Evolutionary conservation across 2,329 filamentous ascomycete genomes (phyloP).

Genomic region (Fusarium buharicum): DNA sequence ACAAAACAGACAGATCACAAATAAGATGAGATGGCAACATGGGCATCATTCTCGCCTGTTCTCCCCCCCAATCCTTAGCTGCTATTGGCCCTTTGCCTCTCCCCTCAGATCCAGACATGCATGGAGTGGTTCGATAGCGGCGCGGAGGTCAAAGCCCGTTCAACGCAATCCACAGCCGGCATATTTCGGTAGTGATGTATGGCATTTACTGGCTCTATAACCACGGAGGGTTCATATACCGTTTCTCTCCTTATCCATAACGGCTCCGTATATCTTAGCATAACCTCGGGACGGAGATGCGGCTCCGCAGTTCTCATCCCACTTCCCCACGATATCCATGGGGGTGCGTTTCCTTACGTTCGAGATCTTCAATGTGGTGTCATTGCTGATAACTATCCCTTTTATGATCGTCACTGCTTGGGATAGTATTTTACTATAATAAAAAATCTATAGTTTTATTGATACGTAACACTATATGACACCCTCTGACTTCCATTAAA

Average conservation of each 20-base stretch:
- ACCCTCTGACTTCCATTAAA: background rate
- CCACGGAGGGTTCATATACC: too few relatives aligned
- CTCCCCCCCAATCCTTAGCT: background rate
- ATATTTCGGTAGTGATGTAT: background rate
- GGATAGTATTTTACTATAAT: too few relatives aligned
- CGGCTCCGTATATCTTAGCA: background rate
- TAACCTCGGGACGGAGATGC: slow-evolving; percentile 10
- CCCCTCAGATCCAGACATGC: background rate
- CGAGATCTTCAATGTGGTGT: slow-evolving; percentile 15
- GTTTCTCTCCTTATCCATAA: background rate
- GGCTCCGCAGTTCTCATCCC: slow-evolving; percentile 17
- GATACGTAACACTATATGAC: too few relatives aligned
- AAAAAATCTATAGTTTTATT: too few relatives aligned
- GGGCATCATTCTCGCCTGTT: slow-evolving; percentile 21
- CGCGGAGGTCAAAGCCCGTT: slow-evolving; percentile 35
- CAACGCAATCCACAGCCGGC: background rate
- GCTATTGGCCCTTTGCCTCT: slow-evolving; percentile 9
- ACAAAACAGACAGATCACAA: too few relatives aligned
- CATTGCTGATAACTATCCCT: background rate
- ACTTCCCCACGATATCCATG: slow-evolving; percentile 9
- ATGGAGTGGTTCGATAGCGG: slow-evolving; percentile 26
- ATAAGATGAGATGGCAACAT: background rate
- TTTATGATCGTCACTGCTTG: background rate
- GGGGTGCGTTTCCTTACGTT: background rate
- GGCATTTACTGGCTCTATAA: too few relatives aligned